These are phyloP conservation scores for Jackrogersella multiformis DNA, from an alignment of 495 filamentous ascomycete species.

Conservation along the genomic window DNA sequence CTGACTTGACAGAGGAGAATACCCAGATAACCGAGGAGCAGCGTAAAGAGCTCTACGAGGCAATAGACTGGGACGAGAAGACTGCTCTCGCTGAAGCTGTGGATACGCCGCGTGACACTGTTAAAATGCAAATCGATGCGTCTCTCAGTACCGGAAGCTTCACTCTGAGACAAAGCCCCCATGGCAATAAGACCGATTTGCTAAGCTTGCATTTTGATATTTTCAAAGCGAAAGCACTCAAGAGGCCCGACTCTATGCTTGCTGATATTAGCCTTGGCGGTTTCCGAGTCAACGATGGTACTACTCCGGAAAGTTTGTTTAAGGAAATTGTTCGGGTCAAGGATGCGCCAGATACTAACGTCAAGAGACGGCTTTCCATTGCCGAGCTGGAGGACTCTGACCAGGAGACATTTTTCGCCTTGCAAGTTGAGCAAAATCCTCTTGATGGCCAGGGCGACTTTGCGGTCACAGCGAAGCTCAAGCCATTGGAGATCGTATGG, in stretches of 20 bases:
- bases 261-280: conserved; percentile 89
- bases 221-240: conserved; percentile 86
- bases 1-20: conserved; percentile 71
- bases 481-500: conserved; percentile 95
- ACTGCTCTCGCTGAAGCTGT: conserved; percentile 85
- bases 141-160: conserved; percentile 93
- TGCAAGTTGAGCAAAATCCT: conserved; percentile 93
- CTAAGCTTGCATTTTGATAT: conserved; percentile 92
- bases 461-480: conserved; percentile 87
- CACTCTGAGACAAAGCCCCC: conserved; percentile 87
- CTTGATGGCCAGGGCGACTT: conserved; percentile 91
- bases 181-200: conserved; percentile 78
- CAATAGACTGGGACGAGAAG: conserved; percentile 98
- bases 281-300: conserved; percentile 93
- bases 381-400: conserved; percentile 68
- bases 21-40: conserved; percentile 92
- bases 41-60: conserved; percentile 94
- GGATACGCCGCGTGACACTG: conserved; percentile 85
- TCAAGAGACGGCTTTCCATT: conserved; percentile 61
- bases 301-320: conserved; percentile 86
- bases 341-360: conserved; percentile 70
- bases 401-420: conserved; percentile 84
- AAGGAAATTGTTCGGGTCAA: conserved; percentile 96
- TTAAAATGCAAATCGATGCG: conserved; percentile 91
- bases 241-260: conserved; percentile 89